Conservation (phyloP, 1,284 basidiomycete species). For the Cerrena zonata region DNA sequence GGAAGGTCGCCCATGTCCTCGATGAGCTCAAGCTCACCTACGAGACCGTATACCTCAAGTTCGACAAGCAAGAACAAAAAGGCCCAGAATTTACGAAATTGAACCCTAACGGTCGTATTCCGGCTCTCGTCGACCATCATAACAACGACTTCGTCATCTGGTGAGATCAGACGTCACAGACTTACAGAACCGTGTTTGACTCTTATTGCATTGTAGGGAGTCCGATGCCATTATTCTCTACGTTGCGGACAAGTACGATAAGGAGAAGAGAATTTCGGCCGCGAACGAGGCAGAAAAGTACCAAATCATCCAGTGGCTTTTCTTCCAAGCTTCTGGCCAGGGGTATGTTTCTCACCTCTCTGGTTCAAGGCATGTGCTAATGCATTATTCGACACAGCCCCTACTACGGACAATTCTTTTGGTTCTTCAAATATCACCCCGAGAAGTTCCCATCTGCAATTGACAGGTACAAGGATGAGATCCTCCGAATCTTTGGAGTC, state of each 20-base stretch:
- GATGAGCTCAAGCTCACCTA: constrained; percentile 23
- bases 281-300: constrained; percentile 15
- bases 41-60: constrained; percentile 22
- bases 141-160: constrained; percentile 23
- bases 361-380: not conserved
- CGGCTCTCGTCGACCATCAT: constrained; percentile 27
- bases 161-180: not conserved
- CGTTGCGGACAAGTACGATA: constrained; percentile 26
- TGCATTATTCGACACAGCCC: constrained; percentile 5
- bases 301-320: constrained; percentile 18
- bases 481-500: constrained; percentile 24
- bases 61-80: constrained; percentile 22
- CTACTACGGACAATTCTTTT: constrained; percentile 16
- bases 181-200: not conserved
- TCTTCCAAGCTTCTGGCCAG: constrained; percentile 24
- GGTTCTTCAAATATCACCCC: constrained; percentile 19
- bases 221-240: constrained; percentile 26
- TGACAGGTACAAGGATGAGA: constrained; percentile 26
- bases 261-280: constrained; percentile 22
- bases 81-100: constrained; percentile 14
- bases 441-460: constrained; percentile 21
- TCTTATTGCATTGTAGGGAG: too few relatives aligned
- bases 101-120: constrained; percentile 26
- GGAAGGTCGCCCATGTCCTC: constrained; percentile 19
- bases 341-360: constrained; percentile 9